These are phyloP conservation scores for Umbilicus rupestris DNA, from an alignment of 164 flowering plant species.

Conservation along the genomic window DNA sequence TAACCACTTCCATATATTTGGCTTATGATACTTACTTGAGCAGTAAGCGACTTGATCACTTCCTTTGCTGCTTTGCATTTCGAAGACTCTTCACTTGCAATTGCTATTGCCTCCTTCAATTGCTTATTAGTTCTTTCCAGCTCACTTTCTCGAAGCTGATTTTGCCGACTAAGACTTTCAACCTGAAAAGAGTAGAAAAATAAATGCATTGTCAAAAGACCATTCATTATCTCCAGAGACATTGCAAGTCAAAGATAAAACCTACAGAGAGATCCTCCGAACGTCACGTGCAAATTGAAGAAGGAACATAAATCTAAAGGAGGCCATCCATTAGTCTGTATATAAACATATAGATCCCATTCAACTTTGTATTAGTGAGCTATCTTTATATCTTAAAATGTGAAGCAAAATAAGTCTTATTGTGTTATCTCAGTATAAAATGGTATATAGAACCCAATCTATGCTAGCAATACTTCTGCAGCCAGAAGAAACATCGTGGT, in stretches of 20 bases:
- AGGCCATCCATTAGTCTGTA: neutral
- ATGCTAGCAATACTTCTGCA: neutral
- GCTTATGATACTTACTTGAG: slow-evolving; percentile 53
- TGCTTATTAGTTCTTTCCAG: slow-evolving; percentile 82
- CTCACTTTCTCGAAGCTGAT: slow-evolving; percentile 80
- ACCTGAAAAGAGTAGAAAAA: slow-evolving; percentile 36
- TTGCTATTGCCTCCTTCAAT: slow-evolving; percentile 71
- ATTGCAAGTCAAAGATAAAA: neutral
- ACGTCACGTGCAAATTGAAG: neutral
- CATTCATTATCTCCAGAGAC: neutral
- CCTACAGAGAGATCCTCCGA: neutral
- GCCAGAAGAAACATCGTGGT: neutral
- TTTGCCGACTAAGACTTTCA: slow-evolving; percentile 75
- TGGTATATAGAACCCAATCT: neutral
- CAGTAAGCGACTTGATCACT: slow-evolving; percentile 91
- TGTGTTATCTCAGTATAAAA: neutral
- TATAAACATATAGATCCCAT: neutral
- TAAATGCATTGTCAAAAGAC: neutral
- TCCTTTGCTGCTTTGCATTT: slow-evolving; percentile 98
- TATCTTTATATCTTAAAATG: too few relatives aligned
- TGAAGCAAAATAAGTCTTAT: neutral
- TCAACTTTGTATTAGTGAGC: too few relatives aligned
- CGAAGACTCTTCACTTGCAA: slow-evolving; percentile 88
- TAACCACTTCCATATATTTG: neutral
- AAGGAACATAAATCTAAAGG: neutral